phyloP scores from a whole-genome alignment of 2,329 filamentous ascomycete genomes.

The Didymella pinodella region DNA sequence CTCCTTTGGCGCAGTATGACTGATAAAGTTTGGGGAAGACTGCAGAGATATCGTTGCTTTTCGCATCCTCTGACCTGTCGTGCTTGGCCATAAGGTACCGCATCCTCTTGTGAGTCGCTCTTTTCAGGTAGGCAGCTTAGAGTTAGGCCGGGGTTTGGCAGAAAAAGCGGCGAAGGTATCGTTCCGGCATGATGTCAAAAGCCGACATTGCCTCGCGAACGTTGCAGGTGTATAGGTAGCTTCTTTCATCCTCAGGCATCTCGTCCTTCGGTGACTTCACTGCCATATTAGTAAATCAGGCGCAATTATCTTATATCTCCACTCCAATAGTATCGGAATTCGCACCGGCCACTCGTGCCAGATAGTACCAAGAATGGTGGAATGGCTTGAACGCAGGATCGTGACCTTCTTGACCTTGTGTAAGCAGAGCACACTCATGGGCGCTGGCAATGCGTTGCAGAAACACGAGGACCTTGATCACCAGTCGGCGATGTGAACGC shows the following conservation, averaged over 20 bases:
- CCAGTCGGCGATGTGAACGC: background rate
- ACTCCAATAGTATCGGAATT: background rate
- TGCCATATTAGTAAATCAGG: background rate
- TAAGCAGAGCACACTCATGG: background rate
- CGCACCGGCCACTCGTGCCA: background rate
- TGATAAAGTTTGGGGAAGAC: background rate
- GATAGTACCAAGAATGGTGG: background rate
- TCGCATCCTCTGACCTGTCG: background rate
- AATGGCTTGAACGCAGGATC: background rate
- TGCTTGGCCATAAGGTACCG: background rate
- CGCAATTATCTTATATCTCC: background rate
- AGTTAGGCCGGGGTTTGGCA: background rate
- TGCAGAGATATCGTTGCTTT: too few species aligned
- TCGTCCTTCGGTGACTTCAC: background rate
- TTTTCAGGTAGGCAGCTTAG: background rate
- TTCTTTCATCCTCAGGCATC: background rate
- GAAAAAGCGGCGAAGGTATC: background rate
- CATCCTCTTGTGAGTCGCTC: background rate
- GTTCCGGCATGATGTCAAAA: background rate
- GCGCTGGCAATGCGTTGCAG: background rate
- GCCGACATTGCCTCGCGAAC: background rate
- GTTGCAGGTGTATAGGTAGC: background rate
- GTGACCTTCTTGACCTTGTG: background rate
- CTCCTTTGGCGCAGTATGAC: background rate
- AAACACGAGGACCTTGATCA: background rate